phyloP scores from a whole-genome alignment of 1,139 yeast genomes.

The Kazachstania sp. region DNA sequence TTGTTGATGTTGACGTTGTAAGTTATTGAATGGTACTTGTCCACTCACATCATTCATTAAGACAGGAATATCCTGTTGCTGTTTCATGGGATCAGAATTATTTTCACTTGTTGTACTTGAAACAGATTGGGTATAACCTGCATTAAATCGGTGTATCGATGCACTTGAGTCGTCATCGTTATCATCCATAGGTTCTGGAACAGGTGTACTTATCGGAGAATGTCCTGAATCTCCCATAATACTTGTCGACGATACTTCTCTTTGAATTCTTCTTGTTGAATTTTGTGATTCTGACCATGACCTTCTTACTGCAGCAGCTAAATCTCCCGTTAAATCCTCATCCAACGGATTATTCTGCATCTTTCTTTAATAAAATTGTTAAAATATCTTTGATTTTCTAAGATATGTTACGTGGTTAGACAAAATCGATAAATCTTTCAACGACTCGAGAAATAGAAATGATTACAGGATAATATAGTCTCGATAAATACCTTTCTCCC shows the following conservation, averaged over 20 bases:
- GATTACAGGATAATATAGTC: too few relatives aligned
- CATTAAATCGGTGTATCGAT: neutral
- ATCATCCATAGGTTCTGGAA: constrained; percentile 2
- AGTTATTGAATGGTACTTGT: neutral
- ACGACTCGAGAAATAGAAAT: too few relatives aligned
- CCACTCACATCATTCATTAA: neutral
- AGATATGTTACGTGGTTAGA: neutral
- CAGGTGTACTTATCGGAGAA: constrained; percentile 15
- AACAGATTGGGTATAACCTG: neutral
- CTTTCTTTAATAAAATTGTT: neutral
- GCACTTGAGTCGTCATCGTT: neutral
- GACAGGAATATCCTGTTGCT: neutral
- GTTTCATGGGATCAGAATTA: neutral
- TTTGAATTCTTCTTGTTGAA: constrained; percentile 1
- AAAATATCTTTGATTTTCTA: too few relatives aligned
- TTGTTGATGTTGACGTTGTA: neutral
- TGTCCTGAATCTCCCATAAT: neutral
- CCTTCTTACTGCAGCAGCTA: constrained; percentile 28
- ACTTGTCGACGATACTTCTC: neutral
- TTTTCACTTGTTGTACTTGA: neutral
- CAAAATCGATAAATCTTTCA: too few relatives aligned
- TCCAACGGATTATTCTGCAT: constrained; percentile 4
- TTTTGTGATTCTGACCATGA: constrained; percentile 29
- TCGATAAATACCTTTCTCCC: too few relatives aligned
- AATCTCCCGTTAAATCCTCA: constrained; percentile 13